Evolutionary conservation across 1,284 basidiomycete genomes (phyloP).

Genomic region (Tausonia pullulans): DNA sequence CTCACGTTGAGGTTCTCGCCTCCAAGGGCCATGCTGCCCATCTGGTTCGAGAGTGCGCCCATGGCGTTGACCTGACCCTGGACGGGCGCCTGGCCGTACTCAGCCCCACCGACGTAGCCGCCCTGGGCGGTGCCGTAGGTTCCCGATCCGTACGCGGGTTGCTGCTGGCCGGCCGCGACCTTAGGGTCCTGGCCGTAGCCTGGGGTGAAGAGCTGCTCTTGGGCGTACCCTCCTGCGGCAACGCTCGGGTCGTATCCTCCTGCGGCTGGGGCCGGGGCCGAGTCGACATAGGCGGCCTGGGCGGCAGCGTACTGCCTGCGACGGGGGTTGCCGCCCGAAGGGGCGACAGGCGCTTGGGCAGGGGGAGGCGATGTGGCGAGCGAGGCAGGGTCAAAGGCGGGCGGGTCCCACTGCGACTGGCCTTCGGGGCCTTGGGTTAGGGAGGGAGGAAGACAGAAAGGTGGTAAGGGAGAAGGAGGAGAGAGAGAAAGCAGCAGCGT

Average conservation of each 20-base stretch:
- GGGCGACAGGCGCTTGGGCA: constrained; percentile 26
- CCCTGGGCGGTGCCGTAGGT: constrained; percentile 39
- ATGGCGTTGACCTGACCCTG: constrained; percentile 13
- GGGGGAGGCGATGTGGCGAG: constrained; percentile 19
- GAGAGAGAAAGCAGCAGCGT: background rate
- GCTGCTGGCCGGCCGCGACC: constrained; percentile 9
- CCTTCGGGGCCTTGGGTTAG: constrained; percentile 28
- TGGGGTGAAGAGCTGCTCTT: constrained; percentile 71
- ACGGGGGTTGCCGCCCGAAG: constrained; percentile 43
- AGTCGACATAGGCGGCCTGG: constrained; percentile 30
- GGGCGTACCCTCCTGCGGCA: constrained; percentile 24
- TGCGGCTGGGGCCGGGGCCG: constrained; percentile 32
- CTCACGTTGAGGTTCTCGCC: constrained; percentile 2
- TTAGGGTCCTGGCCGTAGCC: constrained; percentile 51
- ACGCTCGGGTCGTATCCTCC: constrained; percentile 35
- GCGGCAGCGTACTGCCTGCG: constrained; percentile 68
- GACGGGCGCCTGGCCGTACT: background rate
- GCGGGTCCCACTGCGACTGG: constrained; percentile 55
- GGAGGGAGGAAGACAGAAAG: too few species aligned
- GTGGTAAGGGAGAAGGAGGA: background rate
- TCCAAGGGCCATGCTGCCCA: constrained; percentile 24
- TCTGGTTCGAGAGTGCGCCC: constrained; percentile 30
- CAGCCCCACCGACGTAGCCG: constrained; percentile 19
- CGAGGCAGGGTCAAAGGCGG: constrained; percentile 30
- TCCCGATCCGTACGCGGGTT: constrained; percentile 33